Percentiles rank a stretch among this genome's conserved stretches.
Conservation (phyloP, 148 eudicot species). For the Persicaria maculosa region DNA sequence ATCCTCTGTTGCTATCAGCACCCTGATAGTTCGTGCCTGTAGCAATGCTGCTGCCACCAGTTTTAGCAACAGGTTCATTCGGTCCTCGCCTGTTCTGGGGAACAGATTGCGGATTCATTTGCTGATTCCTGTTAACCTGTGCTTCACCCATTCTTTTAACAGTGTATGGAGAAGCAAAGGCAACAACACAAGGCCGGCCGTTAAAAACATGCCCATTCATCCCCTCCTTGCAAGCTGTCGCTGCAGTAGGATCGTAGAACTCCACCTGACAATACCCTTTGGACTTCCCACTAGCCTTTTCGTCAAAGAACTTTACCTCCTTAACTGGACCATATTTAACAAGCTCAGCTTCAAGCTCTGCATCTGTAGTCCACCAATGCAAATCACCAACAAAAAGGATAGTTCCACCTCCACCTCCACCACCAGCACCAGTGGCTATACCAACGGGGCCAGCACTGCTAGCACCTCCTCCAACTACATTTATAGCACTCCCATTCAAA, state of each 20-base stretch:
- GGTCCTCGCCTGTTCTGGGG: constrained; percentile 44
- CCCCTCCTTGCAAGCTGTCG: constrained; percentile 72
- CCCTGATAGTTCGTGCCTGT: constrained; percentile 50
- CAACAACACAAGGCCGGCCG: constrained; percentile 82
- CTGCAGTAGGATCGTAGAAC: constrained; percentile 60
- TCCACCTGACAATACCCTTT: constrained; percentile 89
- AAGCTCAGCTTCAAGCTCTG: constrained; percentile 63
- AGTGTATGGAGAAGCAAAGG: constrained; percentile 67
- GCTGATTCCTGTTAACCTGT: constrained; percentile 51
- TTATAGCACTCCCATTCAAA: constrained; percentile 36
- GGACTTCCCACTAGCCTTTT: constrained; percentile 79
- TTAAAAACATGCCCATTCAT: constrained; percentile 80
- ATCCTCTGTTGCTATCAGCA: constrained; percentile 39
- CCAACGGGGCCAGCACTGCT: constrained; percentile 21
- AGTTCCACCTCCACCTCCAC: constrained; percentile 41
- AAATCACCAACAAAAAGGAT: constrained; percentile 82
- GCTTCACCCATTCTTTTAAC: constrained; percentile 74
- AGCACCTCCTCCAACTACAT: constrained; percentile 22
- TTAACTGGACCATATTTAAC: constrained; percentile 71
- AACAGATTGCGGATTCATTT: constrained; percentile 26
- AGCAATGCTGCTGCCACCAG: constrained; percentile 34
- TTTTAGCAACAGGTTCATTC: constrained; percentile 28
- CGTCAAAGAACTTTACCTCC: constrained; percentile 84
- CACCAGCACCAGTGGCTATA: constrained; percentile 20
- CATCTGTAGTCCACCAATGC: constrained; percentile 99